Conservation (phyloP, 2,329 filamentous ascomycete species). For the Fusarium succisae region DNA sequence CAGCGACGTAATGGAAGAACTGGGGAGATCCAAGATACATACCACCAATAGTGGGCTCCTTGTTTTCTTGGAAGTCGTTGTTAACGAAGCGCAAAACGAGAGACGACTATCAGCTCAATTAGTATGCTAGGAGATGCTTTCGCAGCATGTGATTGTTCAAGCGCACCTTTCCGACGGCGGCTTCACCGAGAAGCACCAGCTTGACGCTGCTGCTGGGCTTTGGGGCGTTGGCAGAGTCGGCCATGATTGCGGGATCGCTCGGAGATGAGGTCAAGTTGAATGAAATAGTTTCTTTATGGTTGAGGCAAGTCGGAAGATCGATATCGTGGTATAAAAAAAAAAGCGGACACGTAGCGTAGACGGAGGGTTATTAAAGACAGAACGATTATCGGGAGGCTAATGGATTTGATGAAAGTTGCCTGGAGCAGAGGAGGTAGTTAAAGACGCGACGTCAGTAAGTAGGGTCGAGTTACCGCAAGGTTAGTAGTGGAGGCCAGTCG, state of each 20-base stretch:
- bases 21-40: constrained; percentile 47
- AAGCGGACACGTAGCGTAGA: constrained; percentile 11
- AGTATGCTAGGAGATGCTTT: constrained; percentile 1
- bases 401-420: constrained; percentile 25
- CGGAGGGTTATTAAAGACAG: background rate
- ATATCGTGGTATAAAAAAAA: background rate
- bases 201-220: constrained; percentile 99
- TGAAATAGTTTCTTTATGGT: background rate
- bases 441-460: constrained; percentile 32
- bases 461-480: constrained; percentile 5
- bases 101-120: constrained; percentile 74
- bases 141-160: background rate
- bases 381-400: background rate
- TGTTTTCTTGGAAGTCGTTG: constrained; percentile 99
- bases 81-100: constrained; percentile 98
- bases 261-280: constrained; percentile 25
- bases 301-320: background rate
- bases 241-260: constrained; percentile 45
- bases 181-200: constrained; percentile 96
- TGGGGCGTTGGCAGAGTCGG: constrained; percentile 67
- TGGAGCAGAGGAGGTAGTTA: constrained; percentile 28
- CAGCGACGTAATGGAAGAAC: constrained; percentile 13
- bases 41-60: constrained; percentile 99
- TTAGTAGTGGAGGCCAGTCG: background rate
- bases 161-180: constrained; percentile 94